These are phyloP conservation scores for Raffaelea albimanens DNA, from an alignment of 2,329 filamentous ascomycete species.

Conservation along the genomic window DNA sequence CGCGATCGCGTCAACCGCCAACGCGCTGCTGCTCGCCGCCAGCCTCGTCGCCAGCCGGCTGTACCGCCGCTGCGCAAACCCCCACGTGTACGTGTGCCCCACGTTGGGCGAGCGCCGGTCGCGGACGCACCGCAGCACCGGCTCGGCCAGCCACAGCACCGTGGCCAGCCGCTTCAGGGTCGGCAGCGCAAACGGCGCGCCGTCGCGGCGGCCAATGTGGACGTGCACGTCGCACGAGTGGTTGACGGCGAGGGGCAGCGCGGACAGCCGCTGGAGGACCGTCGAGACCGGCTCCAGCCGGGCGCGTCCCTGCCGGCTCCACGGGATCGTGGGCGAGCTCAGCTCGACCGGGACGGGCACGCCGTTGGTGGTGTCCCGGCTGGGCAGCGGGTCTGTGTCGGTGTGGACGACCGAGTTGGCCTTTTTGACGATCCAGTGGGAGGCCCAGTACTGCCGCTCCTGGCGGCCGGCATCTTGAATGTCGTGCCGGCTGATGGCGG, in stretches of 20 bases:
- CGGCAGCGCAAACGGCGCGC: conserved; percentile 19
- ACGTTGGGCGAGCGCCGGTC: conserved; percentile 28
- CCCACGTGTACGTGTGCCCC: conserved; percentile 27
- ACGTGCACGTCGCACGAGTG: conserved; percentile 29
- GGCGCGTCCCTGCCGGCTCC: too few species aligned
- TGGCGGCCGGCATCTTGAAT: conserved; percentile 14
- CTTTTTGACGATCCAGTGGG: conserved; percentile 30
- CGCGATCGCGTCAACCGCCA: too few species aligned
- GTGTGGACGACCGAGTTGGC: conserved; percentile 27
- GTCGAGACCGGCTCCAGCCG: too few species aligned
- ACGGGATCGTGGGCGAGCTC: conserved; percentile 24
- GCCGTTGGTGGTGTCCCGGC: conserved; percentile 14
- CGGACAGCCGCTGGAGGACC: too few species aligned
- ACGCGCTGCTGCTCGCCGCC: not conserved
- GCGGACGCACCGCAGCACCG: conserved; percentile 24
- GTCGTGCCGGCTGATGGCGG: conserved; percentile 16
- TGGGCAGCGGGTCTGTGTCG: conserved; percentile 13
- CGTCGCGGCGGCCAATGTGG: conserved; percentile 26
- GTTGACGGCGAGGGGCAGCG: conserved; percentile 20
- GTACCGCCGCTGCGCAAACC: conserved; percentile 20
- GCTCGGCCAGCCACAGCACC: conserved; percentile 27
- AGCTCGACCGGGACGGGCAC: conserved; percentile 26
- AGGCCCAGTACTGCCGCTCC: conserved; percentile 24
- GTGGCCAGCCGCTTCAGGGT: conserved; percentile 25
- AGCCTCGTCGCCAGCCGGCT: conserved; percentile 22